Evolutionary conservation across 2,329 filamentous ascomycete genomes (phyloP), one percentile per base, ranked within the genome.

Genomic region (Hypoxylon sp.): DNA sequence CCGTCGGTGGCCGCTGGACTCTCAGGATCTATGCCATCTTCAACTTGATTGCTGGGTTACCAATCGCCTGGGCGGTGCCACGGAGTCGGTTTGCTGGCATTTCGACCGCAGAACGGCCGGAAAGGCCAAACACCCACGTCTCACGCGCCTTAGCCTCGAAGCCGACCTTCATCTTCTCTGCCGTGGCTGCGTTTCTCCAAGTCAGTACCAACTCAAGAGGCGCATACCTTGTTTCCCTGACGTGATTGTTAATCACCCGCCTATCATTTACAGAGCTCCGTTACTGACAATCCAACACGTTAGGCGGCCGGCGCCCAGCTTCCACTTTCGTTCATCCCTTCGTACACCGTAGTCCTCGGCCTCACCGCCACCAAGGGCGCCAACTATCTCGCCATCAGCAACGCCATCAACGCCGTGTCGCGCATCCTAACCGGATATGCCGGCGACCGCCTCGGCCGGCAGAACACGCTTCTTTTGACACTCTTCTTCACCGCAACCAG

Each of bases 251-350:
- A n/a, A n/a, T n/a, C n/a, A n/a, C n/a, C n/a, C n/a, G n/a, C n/a
- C n/a, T n/a, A n/a, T n/a, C 14, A 38, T n/a, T 4, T n/a, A n/a
- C 4, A n/a, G 3, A 38, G 18, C n/a, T 16, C 22, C 14, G 5
- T 48, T 7, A n/a, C 45, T 48, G 14, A 30, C 12, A 5, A 22
- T 45, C 18, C 24, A 38, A 12, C 14, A 12, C 55, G 75, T 0
- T 70, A 84, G 72, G 78, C 83, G 0, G 79, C 82, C 45, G 82
- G 80, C 3, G 79, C 82, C 44, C 78, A 80, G 51, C 77, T 83
- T 8, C 83, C 83, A 0, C 74, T 83, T n/a, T 78, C 79, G 0
- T 85, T 84, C 61, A 77, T 84, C 38, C 78, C 82, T 0, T 81
- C 81, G 12, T 85, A 84, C 68, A 80, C 78, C 7, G 78, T 82